Percentiles rank a stretch among this genome's conserved stretches.
phyloP scores from a whole-genome alignment of 177 flowering plant species.

The Vitis hybrid region DNA sequence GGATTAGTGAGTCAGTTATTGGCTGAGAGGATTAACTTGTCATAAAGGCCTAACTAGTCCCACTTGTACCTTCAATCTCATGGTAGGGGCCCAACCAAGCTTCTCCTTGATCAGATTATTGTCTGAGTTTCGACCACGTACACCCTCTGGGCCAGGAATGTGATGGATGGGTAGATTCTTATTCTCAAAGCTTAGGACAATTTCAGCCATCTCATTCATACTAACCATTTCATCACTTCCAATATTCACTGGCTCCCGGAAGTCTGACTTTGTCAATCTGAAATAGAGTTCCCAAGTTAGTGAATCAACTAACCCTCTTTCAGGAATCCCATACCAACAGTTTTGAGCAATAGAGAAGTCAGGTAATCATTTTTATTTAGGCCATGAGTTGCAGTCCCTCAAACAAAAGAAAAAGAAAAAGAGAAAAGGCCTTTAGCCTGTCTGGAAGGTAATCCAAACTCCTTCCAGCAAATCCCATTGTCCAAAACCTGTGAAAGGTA shows the following conservation, averaged over 20 bases:
- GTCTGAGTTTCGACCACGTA: slow-evolving; percentile 98
- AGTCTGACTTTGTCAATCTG: slow-evolving; percentile 95
- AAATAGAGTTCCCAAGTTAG: neutral
- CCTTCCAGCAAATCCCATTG: no score
- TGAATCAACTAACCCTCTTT: neutral
- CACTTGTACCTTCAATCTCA: slow-evolving; percentile 81
- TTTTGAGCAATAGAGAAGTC: neutral
- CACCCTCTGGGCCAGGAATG: slow-evolving; percentile 99
- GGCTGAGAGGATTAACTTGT: no score
- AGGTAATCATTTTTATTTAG: neutral
- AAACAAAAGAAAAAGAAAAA: no score
- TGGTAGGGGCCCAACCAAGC: slow-evolving; percentile 98
- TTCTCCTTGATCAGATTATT: slow-evolving; percentile 94
- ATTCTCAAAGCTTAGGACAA: slow-evolving; percentile 87
- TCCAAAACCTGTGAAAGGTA: no score
- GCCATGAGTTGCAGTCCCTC: no score
- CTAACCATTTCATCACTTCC: slow-evolving; percentile 99
- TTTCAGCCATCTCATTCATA: slow-evolving; percentile 99
- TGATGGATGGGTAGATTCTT: slow-evolving; percentile 92
- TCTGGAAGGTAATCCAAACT: no score
- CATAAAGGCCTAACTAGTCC: no score
- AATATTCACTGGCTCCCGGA: slow-evolving; percentile 95
- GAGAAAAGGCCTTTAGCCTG: no score
- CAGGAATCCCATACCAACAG: no score
- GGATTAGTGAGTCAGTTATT: neutral